phyloP scores from a whole-genome alignment of 805 yeast species.

The Kuraishia floccosa region DNA sequence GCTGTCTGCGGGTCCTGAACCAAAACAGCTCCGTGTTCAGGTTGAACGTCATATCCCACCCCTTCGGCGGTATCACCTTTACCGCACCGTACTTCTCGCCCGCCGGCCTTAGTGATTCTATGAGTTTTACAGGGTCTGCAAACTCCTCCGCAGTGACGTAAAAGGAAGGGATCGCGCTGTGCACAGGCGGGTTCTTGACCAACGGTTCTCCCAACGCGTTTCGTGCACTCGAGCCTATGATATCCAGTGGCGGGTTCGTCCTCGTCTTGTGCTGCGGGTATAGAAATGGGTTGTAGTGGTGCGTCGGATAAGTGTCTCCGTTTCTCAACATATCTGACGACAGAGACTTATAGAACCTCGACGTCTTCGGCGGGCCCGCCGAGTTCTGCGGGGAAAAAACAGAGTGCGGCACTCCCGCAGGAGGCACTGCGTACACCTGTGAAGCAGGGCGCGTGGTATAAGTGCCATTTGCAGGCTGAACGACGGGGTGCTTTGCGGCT shows the following conservation, averaged over 20 bases:
- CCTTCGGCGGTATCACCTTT: slow-evolving; percentile 54
- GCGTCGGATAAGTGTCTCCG: slow-evolving; percentile 8
- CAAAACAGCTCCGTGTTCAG: slow-evolving; percentile 35
- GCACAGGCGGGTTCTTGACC: neutral
- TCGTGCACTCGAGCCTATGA: slow-evolving; percentile 7
- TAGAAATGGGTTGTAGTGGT: slow-evolving; percentile 31
- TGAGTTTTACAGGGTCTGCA: slow-evolving; percentile 52
- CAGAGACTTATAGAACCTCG: slow-evolving; percentile 13
- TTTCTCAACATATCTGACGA: slow-evolving; percentile 3
- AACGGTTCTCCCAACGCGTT: slow-evolving; percentile 1
- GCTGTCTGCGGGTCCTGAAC: slow-evolving; percentile 39
- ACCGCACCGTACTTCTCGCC: slow-evolving; percentile 66
- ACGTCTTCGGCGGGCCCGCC: slow-evolving; percentile 18
- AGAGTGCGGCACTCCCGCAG: too few relatives aligned
- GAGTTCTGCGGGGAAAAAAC: too few relatives aligned
- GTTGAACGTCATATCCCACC: slow-evolving; percentile 25
- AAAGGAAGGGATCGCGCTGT: slow-evolving; percentile 38
- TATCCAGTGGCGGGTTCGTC: slow-evolving; percentile 31
- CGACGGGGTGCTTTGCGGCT: too few relatives aligned
- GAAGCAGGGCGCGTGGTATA: too few relatives aligned
- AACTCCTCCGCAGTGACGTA: slow-evolving; percentile 45
- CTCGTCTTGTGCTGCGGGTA: slow-evolving; percentile 33
- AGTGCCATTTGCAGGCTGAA: too few relatives aligned
- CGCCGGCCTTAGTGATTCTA: slow-evolving; percentile 36
- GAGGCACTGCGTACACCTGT: too few relatives aligned